Conservation (phyloP, 495 filamentous ascomycete species). For the Mycothermus thermophilus region DNA sequence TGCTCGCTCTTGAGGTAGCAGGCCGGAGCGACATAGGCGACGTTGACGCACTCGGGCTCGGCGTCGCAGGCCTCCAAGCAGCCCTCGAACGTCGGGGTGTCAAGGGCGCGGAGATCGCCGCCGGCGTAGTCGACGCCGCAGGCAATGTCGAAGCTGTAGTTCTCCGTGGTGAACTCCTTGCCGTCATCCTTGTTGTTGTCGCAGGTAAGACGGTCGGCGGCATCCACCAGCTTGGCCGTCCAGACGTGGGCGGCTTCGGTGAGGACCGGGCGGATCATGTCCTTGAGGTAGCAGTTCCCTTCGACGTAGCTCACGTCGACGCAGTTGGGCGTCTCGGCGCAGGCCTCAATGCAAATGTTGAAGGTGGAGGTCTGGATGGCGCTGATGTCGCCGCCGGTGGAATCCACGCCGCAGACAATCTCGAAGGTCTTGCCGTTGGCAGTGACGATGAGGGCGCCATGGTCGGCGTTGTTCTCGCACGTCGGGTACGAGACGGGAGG, state of each 20-base stretch:
- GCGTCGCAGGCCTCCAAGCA: not conserved
- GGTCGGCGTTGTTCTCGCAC: not conserved
- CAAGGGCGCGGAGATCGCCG: not conserved
- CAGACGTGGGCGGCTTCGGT: not conserved
- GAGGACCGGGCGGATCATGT: not conserved
- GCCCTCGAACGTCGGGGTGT: not conserved
- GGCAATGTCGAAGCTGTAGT: not conserved
- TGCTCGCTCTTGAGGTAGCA: not conserved
- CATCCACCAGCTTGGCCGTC: not conserved
- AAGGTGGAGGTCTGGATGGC: not conserved
- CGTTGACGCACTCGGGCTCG: not conserved
- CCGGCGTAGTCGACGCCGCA: conserved; percentile 1
- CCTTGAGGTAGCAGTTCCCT: not conserved
- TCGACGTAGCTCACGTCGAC: not conserved
- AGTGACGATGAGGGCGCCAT: not conserved
- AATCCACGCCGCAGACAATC: not conserved
- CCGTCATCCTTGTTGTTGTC: not conserved
- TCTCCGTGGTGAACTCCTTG: not conserved
- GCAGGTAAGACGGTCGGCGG: not conserved
- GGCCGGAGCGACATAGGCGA: not conserved
- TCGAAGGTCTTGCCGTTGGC: not conserved
- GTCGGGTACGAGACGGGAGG: not conserved
- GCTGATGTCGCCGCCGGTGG: not conserved
- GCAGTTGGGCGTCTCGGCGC: not conserved
- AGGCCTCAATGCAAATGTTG: not conserved